A percentile compares a stretch with the other conserved stretches of the same genome.
Conservation (phyloP, 495 filamentous ascomycete genomes). For the Xylaria nigripes region DNA sequence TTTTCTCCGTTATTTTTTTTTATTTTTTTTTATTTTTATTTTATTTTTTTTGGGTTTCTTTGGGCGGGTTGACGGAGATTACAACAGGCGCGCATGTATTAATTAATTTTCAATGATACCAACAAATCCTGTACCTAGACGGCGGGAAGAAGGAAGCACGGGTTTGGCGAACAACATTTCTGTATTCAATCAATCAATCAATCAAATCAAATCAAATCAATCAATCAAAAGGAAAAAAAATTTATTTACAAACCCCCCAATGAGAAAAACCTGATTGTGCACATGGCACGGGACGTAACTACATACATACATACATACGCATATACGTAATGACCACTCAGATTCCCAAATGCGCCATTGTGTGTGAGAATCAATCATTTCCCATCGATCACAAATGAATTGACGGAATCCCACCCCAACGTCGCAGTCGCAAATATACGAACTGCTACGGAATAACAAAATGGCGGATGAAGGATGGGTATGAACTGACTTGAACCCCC, state of each 20-base stretch:
- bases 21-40: not conserved
- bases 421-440: not conserved
- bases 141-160: not conserved
- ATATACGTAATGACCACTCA: not conserved
- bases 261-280: too few relatives aligned
- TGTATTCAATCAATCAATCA: conserved; percentile 5
- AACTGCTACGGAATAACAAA: too few relatives aligned
- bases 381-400: not conserved
- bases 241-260: too few relatives aligned
- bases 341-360: not conserved
- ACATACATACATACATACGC: too few relatives aligned
- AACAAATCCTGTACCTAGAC: conserved; percentile 3
- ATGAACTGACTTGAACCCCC: too few relatives aligned
- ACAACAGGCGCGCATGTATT: conserved; percentile 2
- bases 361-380: too few relatives aligned
- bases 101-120: conserved; percentile 10
- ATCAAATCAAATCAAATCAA: not conserved
- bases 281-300: too few relatives aligned
- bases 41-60: not conserved
- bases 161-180: not conserved
- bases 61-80: too few relatives aligned
- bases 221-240: conserved; percentile 2
- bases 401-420: not conserved
- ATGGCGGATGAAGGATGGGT: too few relatives aligned
- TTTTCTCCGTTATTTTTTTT: too few relatives aligned